These are phyloP conservation scores for Coemansia brasiliensis DNA, from an alignment of 192 early-diverging fungal species.

Conservation along the genomic window DNA sequence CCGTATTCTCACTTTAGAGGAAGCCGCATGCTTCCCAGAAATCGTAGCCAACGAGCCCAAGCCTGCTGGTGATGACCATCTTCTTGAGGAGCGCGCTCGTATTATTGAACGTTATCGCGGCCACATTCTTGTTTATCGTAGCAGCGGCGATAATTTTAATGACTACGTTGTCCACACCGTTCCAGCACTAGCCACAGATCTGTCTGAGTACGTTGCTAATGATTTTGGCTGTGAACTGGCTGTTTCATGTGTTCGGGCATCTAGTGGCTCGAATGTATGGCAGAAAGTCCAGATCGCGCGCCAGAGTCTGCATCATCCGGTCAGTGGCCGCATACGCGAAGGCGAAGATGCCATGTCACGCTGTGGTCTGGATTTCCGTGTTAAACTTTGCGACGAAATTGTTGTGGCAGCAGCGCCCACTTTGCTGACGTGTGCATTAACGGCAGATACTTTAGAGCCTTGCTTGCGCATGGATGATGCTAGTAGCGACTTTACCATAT, in stretches of 20 bases:
- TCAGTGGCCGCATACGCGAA: constrained; percentile 27
- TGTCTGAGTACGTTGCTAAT: constrained; percentile 34
- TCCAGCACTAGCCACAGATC: constrained; percentile 26
- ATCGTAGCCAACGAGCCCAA: constrained; percentile 1
- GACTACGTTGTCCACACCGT: constrained; percentile 27
- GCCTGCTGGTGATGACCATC: neutral
- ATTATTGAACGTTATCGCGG: constrained; percentile 28
- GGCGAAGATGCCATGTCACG: constrained; percentile 30
- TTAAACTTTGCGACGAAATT: constrained; percentile 41
- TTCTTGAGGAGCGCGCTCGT: constrained; percentile 12
- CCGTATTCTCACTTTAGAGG: constrained; percentile 19
- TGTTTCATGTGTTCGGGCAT: constrained; percentile 17
- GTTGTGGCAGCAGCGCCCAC: constrained; percentile 5
- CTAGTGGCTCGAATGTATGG: constrained; percentile 30
- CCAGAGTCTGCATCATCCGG: constrained; percentile 26
- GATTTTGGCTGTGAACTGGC: constrained; percentile 53
- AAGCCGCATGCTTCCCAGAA: constrained; percentile 27
- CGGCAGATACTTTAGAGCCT: neutral
- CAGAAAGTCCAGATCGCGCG: constrained; percentile 55
- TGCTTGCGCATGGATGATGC: constrained; percentile 24
- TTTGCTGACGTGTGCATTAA: constrained; percentile 12
- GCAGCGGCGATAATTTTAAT: constrained; percentile 16
- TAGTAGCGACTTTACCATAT: constrained; percentile 34
- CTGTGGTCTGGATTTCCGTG: constrained; percentile 47
- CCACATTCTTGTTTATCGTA: constrained; percentile 26